Evolutionary conservation across 192 early-diverging fungal species (phyloP).

Genomic region (Gonapodya prolifera): DNA sequence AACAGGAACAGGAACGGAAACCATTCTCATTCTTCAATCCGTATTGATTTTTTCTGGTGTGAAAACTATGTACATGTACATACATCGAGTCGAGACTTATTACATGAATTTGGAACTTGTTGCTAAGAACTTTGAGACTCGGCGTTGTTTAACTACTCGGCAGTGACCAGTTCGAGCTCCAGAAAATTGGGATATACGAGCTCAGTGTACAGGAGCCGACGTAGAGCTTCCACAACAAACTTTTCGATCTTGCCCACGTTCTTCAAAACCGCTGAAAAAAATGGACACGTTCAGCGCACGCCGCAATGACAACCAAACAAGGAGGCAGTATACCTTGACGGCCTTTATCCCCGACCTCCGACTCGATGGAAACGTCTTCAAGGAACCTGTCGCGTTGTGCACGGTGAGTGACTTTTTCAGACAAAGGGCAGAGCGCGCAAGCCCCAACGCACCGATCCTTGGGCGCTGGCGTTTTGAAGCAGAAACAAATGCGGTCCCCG

Average conservation of each 20-base stretch:
- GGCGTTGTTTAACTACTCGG: neutral
- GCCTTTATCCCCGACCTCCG: constrained; percentile 38
- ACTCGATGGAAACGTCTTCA: constrained; percentile 42
- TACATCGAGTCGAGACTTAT: too few species aligned
- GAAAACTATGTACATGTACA: too few species aligned
- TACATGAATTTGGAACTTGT: too few species aligned
- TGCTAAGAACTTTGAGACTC: too few species aligned
- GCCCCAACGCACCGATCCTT: constrained; percentile 27
- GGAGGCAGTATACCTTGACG: constrained; percentile 28
- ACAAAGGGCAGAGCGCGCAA: too few species aligned
- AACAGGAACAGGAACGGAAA: neutral
- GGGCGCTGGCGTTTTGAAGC: constrained; percentile 47
- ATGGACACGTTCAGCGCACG: neutral
- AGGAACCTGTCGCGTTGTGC: constrained; percentile 44
- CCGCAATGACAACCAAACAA: neutral
- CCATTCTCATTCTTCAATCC: neutral
- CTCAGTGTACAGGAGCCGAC: constrained; percentile 43
- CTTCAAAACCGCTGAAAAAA: constrained; percentile 40
- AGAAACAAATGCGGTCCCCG: constrained; percentile 49
- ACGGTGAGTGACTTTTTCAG: too few species aligned
- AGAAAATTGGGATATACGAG: neutral
- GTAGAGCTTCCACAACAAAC: constrained; percentile 67
- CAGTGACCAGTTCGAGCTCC: neutral
- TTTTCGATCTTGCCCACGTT: constrained; percentile 71
- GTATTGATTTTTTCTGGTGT: too few species aligned